Percentiles rank a stretch among this genome's conserved stretches.
phyloP scores from a whole-genome alignment of 2,329 filamentous ascomycete genomes.

The Annulohypoxylon truncatum region DNA sequence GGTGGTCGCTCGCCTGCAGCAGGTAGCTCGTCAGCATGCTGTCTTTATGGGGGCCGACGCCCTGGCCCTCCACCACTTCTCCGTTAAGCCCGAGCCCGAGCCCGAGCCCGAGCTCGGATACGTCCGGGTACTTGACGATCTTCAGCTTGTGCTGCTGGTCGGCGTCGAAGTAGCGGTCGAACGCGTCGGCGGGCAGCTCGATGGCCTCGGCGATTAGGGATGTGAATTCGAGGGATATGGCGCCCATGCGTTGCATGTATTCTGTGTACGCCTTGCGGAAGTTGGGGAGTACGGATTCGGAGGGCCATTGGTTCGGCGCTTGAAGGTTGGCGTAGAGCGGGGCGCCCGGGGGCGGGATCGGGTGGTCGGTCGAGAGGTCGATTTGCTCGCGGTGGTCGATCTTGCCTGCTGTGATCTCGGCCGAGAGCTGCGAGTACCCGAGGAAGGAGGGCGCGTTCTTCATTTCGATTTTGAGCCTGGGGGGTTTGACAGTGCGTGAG shows the following conservation, averaged over 20 bases:
- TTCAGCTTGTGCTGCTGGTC: conserved; percentile 87
- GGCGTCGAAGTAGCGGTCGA: conserved; percentile 81
- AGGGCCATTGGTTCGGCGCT: conserved; percentile 85
- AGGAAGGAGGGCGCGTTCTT: conserved; percentile 79
- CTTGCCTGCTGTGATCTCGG: conserved; percentile 78
- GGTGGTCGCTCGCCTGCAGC: conserved; percentile 81
- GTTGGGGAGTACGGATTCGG: conserved; percentile 67
- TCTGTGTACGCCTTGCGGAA: conserved; percentile 78
- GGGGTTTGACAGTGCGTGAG: too few species aligned
- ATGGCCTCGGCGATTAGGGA: conserved; percentile 87
- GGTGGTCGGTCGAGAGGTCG: conserved; percentile 84
- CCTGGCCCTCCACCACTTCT: conserved; percentile 61
- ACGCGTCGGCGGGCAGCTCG: conserved; percentile 74
- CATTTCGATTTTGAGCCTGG: conserved; percentile 75
- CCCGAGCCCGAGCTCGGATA: conserved; percentile 65
- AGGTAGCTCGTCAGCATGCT: conserved; percentile 86
- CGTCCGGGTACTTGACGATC: conserved; percentile 86
- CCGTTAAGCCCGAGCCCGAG: conserved; percentile 60
- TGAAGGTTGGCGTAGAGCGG: conserved; percentile 81
- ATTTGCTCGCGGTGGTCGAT: conserved; percentile 88
- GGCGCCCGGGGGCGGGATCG: conserved; percentile 69
- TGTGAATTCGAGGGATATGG: conserved; percentile 79
- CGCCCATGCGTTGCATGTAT: conserved; percentile 81
- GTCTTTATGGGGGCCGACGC: conserved; percentile 85
- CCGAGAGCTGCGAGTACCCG: conserved; percentile 73